A percentile compares a stretch with the other conserved stretches of the same genome.
Conservation (phyloP, 1,284 basidiomycete genomes). For the Fomitopsis betulina region DNA sequence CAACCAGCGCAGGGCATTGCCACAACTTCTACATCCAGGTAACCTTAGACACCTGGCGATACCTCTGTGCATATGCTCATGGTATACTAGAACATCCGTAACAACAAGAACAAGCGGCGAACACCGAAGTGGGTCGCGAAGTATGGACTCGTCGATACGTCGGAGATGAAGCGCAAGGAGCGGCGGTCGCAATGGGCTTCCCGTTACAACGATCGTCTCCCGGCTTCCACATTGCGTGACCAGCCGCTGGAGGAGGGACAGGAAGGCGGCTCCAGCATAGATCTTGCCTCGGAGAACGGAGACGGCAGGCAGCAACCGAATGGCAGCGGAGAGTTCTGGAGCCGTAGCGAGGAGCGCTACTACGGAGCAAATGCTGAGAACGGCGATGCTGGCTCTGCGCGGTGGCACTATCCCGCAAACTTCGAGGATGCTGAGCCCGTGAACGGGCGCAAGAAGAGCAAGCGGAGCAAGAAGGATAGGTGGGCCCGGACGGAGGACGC, state of each 20-base stretch:
- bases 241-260: slow-evolving; percentile 80
- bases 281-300: slow-evolving; percentile 38
- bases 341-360: slow-evolving; percentile 65
- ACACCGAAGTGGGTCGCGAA: slow-evolving; percentile 94
- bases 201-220: slow-evolving; percentile 83
- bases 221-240: slow-evolving; percentile 65
- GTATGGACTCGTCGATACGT: slow-evolving; percentile 81
- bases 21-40: slow-evolving; percentile 94
- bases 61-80: neutral
- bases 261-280: slow-evolving; percentile 40
- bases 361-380: slow-evolving; percentile 45
- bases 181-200: slow-evolving; percentile 83
- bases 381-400: slow-evolving; percentile 34
- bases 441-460: slow-evolving; percentile 37
- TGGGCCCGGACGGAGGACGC: slow-evolving; percentile 84
- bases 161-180: slow-evolving; percentile 71
- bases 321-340: slow-evolving; percentile 54
- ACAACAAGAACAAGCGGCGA: slow-evolving; percentile 88
- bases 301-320: slow-evolving; percentile 26
- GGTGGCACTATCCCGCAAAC: slow-evolving; percentile 82
- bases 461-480: slow-evolving; percentile 70
- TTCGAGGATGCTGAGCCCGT: slow-evolving; percentile 60
- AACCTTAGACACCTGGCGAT: slow-evolving; percentile 8
- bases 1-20: slow-evolving; percentile 53
- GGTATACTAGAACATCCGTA: slow-evolving; percentile 76